A percentile compares a stretch with the other conserved stretches of the same genome.
These are phyloP conservation scores for Poa annua DNA, from an alignment of 176 grass and related monocot genomes.

Conservation along the genomic window DNA sequence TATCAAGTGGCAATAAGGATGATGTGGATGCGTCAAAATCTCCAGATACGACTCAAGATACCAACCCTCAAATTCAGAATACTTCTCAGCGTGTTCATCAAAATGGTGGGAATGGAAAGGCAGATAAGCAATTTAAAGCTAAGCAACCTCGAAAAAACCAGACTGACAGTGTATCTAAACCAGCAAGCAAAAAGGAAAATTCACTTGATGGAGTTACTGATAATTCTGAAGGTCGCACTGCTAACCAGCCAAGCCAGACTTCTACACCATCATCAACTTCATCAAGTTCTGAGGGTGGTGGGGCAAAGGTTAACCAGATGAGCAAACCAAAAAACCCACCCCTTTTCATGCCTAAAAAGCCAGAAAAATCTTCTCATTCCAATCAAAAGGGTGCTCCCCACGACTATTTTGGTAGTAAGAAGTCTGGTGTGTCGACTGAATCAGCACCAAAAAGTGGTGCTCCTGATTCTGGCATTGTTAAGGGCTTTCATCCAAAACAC, in stretches of 20 bases:
- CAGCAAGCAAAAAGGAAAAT: constrained; percentile 46
- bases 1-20: constrained; percentile 45
- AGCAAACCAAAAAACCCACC: constrained; percentile 42
- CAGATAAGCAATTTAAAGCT: constrained; percentile 58
- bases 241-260: constrained; percentile 47
- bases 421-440: constrained; percentile 44
- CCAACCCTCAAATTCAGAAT: constrained; percentile 42
- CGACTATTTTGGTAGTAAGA: constrained; percentile 57
- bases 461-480: constrained; percentile 45
- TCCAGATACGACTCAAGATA: constrained; percentile 39
- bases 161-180: constrained; percentile 44
- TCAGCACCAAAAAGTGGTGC: constrained; percentile 46
- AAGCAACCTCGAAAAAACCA: constrained; percentile 64
- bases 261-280: constrained; percentile 24
- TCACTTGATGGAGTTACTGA: constrained; percentile 43
- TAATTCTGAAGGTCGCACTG: constrained; percentile 39
- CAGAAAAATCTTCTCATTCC: constrained; percentile 45
- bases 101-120: constrained; percentile 60
- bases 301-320: constrained; percentile 41
- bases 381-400: constrained; percentile 58
- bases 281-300: constrained; percentile 49
- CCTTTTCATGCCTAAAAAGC: constrained; percentile 52
- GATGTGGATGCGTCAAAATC: constrained; percentile 35
- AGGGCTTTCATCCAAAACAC: constrained; percentile 50
- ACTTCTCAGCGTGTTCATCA: constrained; percentile 52